Conservation (phyloP, 495 filamentous ascomycete genomes). For the Choiromyces venosus region DNA sequence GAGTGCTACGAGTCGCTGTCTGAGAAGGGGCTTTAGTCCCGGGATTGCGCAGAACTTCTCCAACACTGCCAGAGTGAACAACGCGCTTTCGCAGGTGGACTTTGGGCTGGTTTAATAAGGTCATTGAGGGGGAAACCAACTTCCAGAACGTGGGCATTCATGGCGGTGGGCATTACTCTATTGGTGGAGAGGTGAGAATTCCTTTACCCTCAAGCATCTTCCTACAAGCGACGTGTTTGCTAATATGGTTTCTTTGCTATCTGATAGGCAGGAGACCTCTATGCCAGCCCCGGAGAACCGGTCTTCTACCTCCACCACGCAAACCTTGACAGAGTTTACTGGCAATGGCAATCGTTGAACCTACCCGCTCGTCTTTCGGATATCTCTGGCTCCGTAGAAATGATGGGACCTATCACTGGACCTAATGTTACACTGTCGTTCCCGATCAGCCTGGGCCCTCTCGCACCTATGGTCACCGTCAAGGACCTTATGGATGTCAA, state of each 20-base stretch:
- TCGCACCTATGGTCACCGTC: slow-evolving; percentile 25
- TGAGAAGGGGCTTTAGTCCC: slow-evolving; percentile 60
- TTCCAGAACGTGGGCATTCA: slow-evolving; percentile 56
- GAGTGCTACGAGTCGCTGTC: slow-evolving; percentile 49
- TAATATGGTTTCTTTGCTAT: background rate
- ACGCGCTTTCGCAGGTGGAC: slow-evolving; percentile 22
- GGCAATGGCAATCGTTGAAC: slow-evolving; percentile 43
- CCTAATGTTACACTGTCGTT: slow-evolving; percentile 45
- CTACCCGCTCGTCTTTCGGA: slow-evolving; percentile 36
- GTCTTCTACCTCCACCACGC: slow-evolving; percentile 57
- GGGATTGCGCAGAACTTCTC: slow-evolving; percentile 43
- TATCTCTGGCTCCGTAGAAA: slow-evolving; percentile 37
- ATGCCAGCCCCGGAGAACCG: slow-evolving; percentile 47
- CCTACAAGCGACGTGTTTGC: background rate
- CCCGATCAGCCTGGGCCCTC: slow-evolving; percentile 39
- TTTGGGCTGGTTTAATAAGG: slow-evolving; percentile 30
- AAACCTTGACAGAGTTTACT: slow-evolving; percentile 57
- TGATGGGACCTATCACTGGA: slow-evolving; percentile 41
- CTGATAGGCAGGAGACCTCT: slow-evolving; percentile 39
- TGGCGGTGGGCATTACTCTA: slow-evolving; percentile 59
- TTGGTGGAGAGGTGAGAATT: slow-evolving; percentile 45
- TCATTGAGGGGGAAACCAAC: slow-evolving; percentile 48
- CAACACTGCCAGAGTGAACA: slow-evolving; percentile 23
- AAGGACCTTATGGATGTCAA: slow-evolving; percentile 31
- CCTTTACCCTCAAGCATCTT: background rate